Evolutionary conservation across 805 yeast species (phyloP).

Genomic region (Maudiozyma bulderi): DNA sequence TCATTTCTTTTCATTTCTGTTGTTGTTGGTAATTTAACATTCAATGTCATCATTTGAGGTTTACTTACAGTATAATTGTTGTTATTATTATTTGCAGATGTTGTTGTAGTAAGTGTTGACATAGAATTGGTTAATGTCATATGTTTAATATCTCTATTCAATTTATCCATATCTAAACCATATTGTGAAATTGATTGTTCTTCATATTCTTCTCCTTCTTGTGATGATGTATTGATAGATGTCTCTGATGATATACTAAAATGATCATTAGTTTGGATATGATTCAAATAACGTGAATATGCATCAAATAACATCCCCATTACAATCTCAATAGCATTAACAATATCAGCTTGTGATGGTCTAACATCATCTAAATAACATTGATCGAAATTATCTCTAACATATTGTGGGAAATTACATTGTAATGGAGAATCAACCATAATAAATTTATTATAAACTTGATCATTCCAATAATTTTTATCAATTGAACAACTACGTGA

Average conservation of each 20-base stretch:
- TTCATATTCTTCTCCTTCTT: not conserved
- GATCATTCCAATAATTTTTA: constrained; percentile 15
- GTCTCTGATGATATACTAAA: not conserved
- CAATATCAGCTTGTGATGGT: constrained; percentile 15
- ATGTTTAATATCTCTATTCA: not conserved
- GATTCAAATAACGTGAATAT: constrained; percentile 12
- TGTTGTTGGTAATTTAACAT: not conserved
- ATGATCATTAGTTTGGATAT: not conserved
- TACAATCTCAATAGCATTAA: constrained; percentile 20
- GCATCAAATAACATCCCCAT: constrained; percentile 21
- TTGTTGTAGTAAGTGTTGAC: not conserved
- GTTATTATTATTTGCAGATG: not conserved
- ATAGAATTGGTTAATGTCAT: not conserved
- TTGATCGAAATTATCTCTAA: constrained; percentile 14
- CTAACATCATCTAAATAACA: constrained; percentile 7
- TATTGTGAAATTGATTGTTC: not conserved
- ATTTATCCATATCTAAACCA: not conserved
- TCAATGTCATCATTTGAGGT: not conserved
- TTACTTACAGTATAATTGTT: not conserved
- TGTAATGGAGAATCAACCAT: constrained; percentile 21
- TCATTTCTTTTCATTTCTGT: no score
- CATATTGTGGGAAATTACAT: constrained; percentile 24
- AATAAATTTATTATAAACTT: constrained; percentile 18
- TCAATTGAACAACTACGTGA: constrained; percentile 1
- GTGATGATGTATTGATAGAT: not conserved